phyloP scores from a whole-genome alignment of 2,329 filamentous ascomycete species.

The Sclerotiophoma versabilis region DNA sequence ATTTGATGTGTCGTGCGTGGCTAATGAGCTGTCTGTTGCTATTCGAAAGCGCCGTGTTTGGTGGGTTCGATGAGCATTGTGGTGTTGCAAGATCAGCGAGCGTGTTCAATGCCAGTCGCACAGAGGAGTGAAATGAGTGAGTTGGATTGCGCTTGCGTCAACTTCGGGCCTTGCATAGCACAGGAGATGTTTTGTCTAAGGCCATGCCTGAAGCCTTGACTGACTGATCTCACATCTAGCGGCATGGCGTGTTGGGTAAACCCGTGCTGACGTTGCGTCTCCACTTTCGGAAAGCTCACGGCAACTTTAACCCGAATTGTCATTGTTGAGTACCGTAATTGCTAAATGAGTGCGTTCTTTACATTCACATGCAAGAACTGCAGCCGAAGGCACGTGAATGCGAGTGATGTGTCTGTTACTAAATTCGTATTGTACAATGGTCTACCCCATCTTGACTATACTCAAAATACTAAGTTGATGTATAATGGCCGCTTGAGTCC shows the following conservation, averaged over 20 bases:
- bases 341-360: neutral
- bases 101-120: conserved; percentile 19
- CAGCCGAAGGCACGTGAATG: neutral
- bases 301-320: conserved; percentile 21
- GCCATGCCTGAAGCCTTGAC: conserved; percentile 24
- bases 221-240: conserved; percentile 37
- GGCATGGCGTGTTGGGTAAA: conserved; percentile 29
- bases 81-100: conserved; percentile 3
- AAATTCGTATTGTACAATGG: conserved; percentile 13
- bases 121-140: conserved; percentile 1
- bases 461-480: neutral
- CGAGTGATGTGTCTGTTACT: conserved; percentile 11
- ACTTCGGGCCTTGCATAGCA: conserved; percentile 25
- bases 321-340: conserved; percentile 1
- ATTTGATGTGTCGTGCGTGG: neutral
- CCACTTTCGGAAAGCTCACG: conserved; percentile 25
- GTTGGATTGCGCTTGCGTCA: conserved; percentile 5
- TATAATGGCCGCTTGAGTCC: neutral
- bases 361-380: conserved; percentile 10
- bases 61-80: conserved; percentile 21
- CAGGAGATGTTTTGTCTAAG: conserved; percentile 16
- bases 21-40: conserved; percentile 6
- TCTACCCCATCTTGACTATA: neutral
- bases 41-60: conserved; percentile 18
- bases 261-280: conserved; percentile 41